Conservation (phyloP, 1,284 basidiomycete genomes). For the Pterula multifida region DNA sequence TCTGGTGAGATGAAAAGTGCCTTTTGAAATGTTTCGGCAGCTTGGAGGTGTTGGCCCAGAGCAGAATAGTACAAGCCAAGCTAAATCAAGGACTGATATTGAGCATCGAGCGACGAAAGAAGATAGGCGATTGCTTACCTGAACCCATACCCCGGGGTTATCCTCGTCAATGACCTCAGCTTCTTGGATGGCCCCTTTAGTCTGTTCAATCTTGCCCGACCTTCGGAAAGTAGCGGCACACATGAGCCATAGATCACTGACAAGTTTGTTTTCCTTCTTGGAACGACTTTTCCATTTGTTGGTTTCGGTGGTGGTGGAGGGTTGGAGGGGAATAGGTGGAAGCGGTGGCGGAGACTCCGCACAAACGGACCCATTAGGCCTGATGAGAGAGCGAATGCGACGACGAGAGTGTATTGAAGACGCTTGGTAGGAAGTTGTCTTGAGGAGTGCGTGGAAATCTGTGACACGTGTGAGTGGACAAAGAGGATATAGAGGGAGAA, state of each 20-base stretch:
- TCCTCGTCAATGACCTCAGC: slow-evolving; percentile 83
- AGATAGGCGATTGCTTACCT: slow-evolving; percentile 49
- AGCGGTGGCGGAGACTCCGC: slow-evolving; percentile 25
- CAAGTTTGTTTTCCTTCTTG: slow-evolving; percentile 55
- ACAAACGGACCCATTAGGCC: slow-evolving; percentile 24
- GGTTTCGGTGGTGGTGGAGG: slow-evolving; percentile 8
- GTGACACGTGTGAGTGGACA: slow-evolving; percentile 3
- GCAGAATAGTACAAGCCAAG: slow-evolving; percentile 68
- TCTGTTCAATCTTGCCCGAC: slow-evolving; percentile 81
- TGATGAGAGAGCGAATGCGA: slow-evolving; percentile 37
- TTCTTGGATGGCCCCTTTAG: slow-evolving; percentile 86
- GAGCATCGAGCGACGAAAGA: slow-evolving; percentile 3
- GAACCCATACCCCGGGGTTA: slow-evolving; percentile 89
- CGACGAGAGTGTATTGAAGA: slow-evolving; percentile 80
- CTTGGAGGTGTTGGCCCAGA: slow-evolving; percentile 43
- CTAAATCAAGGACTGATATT: slow-evolving; percentile 22
- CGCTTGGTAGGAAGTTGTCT: slow-evolving; percentile 60
- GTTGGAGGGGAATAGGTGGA: slow-evolving; percentile 29
- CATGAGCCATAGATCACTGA: slow-evolving; percentile 89
- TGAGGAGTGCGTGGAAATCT: slow-evolving; percentile 57
- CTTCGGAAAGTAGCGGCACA: slow-evolving; percentile 90
- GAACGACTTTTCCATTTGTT: slow-evolving; percentile 28
- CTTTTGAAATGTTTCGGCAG: slow-evolving; percentile 71
- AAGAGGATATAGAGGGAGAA: slow-evolving; percentile 8
- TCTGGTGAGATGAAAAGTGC: slow-evolving; percentile 71